Conservation (phyloP, 768 basidiomycete genomes). For the Podaxis sp. region DNA sequence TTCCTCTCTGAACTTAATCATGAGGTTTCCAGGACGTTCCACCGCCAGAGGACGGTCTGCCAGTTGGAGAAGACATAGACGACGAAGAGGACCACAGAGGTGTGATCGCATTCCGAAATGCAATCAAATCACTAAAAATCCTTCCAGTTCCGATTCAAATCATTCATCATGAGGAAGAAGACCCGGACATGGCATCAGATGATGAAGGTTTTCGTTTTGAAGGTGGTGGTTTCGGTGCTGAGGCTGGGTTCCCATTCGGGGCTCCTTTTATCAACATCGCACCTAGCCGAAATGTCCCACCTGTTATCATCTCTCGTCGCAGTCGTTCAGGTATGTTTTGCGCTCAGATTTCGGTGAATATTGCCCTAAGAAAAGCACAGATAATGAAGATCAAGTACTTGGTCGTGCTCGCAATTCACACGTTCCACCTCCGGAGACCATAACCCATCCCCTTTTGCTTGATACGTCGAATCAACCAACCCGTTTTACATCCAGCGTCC, state of each 20-base stretch:
- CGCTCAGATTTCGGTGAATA: slow-evolving; percentile 10
- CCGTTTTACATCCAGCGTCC: slow-evolving; percentile 39
- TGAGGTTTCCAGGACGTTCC: slow-evolving; percentile 43
- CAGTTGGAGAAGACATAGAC: slow-evolving; percentile 46
- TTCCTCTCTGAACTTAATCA: not conserved
- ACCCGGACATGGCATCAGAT: slow-evolving; percentile 58
- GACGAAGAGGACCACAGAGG: slow-evolving; percentile 63
- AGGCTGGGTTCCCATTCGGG: slow-evolving; percentile 52
- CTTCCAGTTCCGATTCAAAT: slow-evolving; percentile 44
- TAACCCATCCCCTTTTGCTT: slow-evolving; percentile 77
- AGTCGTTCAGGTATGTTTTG: slow-evolving; percentile 28
- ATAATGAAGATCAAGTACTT: slow-evolving; percentile 59
- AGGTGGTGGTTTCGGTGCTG: slow-evolving; percentile 32
- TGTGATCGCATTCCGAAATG: slow-evolving; percentile 17
- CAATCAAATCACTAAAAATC: slow-evolving; percentile 5
- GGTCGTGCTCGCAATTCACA: slow-evolving; percentile 53
- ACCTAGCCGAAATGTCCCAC: slow-evolving; percentile 31
- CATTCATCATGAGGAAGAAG: slow-evolving; percentile 59
- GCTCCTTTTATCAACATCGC: slow-evolving; percentile 47
- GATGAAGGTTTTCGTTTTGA: slow-evolving; percentile 55
- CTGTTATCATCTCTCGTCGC: slow-evolving; percentile 9
- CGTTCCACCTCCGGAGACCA: slow-evolving; percentile 58
- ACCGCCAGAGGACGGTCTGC: slow-evolving; percentile 36
- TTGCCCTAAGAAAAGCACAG: slow-evolving; percentile 19
- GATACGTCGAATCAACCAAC: slow-evolving; percentile 47